Conservation (phyloP, 176 grass and related monocot genomes). For the Lolium multiflorum region DNA sequence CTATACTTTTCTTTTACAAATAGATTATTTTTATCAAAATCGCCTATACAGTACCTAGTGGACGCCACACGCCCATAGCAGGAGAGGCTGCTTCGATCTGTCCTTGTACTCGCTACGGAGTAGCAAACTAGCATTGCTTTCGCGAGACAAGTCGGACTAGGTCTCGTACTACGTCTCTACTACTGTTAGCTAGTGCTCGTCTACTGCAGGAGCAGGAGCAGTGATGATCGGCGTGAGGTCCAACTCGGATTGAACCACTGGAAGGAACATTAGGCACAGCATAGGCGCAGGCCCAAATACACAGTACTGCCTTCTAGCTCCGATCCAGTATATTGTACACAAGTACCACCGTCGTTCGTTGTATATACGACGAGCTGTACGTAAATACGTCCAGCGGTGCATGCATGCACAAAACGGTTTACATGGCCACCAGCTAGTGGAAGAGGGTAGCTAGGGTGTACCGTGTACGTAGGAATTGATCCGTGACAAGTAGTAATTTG, state of each 20-base stretch:
- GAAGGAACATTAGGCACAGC: too few relatives aligned
- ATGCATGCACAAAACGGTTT: not conserved
- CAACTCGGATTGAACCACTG: not conserved
- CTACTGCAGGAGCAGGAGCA: not conserved
- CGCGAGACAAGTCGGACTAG: conserved; percentile 29
- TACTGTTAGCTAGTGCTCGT: not conserved
- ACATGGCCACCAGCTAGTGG: not conserved
- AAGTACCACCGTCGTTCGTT: not conserved
- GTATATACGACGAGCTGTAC: not conserved
- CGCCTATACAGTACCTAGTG: not conserved
- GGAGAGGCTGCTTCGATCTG: not conserved
- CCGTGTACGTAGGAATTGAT: not conserved
- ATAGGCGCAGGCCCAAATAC: not conserved
- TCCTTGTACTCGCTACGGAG: not conserved
- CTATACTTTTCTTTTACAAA: too few relatives aligned
- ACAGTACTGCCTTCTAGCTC: not conserved
- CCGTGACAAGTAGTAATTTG: not conserved
- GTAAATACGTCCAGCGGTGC: not conserved
- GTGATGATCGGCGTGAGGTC: not conserved
- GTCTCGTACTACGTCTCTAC: not conserved
- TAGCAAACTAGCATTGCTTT: not conserved
- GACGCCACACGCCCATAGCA: not conserved
- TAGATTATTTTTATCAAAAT: too few relatives aligned
- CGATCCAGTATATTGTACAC: not conserved
- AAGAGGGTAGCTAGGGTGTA: not conserved